Base-by-base conservation (phyloP, 225 moss, liverwort and hornwort genomes). In the Takakia lepidozioides region DNA sequence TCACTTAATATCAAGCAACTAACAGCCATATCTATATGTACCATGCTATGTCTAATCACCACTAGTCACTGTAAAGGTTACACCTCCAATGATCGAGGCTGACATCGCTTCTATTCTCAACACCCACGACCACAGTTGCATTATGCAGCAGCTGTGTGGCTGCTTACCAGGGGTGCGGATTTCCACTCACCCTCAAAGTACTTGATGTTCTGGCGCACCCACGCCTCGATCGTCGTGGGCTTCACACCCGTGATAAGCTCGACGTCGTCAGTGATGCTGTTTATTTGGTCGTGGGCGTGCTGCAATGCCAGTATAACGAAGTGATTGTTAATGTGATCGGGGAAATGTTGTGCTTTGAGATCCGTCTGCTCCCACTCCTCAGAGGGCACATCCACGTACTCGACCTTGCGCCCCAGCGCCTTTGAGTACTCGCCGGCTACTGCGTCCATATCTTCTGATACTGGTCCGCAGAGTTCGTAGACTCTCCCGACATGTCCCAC, bases 121-220 rank as follows among this genome's bases (percentile, higher is more conserved):
- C n/a, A n/a, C n/a, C n/a, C n/a, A n/a, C n/a, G n/a, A n/a, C n/a
- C n/a, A n/a, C n/a, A n/a, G n/a, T n/a, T n/a, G n/a, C n/a, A n/a
- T n/a, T n/a, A n/a, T n/a, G n/a, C n/a, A n/a, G n/a, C n/a, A n/a
- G n/a, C n/a, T n/a, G n/a, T n/a, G n/a, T n/a, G n/a, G n/a, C n/a
- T n/a, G n/a, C n/a, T n/a, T n/a, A n/a, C n/a, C n/a, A n/a, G n/a
- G n/a, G n/a, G n/a, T n/a, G n/a, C n/a, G n/a, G n/a, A n/a, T n/a
- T n/a, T n/a, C n/a, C n/a, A n/a, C n/a, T n/a, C n/a, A n/a, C n/a
- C n/a, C n/a, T n/a, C n/a, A n/a, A n/a, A n/a, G n/a, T n/a, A n/a
- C n/a, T n/a, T n/a, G n/a, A n/a, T 16, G 48, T 69, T 69, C 19
- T 69, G 52, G 0, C 57, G 53, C 42, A 69, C 63, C 69, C 63